Percentiles rank a stretch among this genome's conserved stretches.
Evolutionary conservation across 2,329 filamentous ascomycete genomes (phyloP).

Genomic region (Shiraia sp.): DNA sequence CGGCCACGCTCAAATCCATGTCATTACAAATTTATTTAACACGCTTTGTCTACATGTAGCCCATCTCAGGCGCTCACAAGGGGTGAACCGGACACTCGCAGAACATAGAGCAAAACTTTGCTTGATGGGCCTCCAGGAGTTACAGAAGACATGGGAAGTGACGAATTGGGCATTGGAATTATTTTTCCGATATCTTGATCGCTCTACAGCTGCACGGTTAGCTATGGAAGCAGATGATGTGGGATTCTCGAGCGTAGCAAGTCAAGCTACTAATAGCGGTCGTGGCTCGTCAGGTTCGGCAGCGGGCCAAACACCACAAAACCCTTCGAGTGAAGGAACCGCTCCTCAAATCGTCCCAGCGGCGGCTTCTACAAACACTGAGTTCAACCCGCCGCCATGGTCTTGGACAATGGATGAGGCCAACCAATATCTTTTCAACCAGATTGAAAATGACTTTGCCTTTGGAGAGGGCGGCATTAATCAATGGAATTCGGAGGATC

Average conservation of each 20-base stretch:
- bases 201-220: constrained; percentile 49
- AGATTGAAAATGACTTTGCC: constrained; percentile 37
- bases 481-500: constrained; percentile 24
- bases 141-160: constrained; percentile 56
- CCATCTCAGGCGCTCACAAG: constrained; percentile 44
- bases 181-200: constrained; percentile 55
- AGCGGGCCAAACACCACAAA: constrained; percentile 6
- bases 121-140: constrained; percentile 52
- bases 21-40: constrained; percentile 55
- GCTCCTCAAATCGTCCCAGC: constrained; percentile 8
- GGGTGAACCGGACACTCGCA: constrained; percentile 49
- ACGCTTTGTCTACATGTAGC: constrained; percentile 55
- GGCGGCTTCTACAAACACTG: constrained; percentile 2
- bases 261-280: constrained; percentile 3
- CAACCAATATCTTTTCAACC: constrained; percentile 35
- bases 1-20: constrained; percentile 51
- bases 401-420: constrained; percentile 35
- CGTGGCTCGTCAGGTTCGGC: constrained; percentile 9
- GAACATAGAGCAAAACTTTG: constrained; percentile 56
- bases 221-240: constrained; percentile 31
- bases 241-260: constrained; percentile 15
- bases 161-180: constrained; percentile 55
- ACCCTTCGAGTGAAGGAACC: constrained; percentile 6
- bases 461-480: constrained; percentile 33
- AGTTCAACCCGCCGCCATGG: constrained; percentile 24